These are phyloP conservation scores for Ogataea philodendri DNA, from an alignment of 805 yeast species.

Conservation along the genomic window DNA sequence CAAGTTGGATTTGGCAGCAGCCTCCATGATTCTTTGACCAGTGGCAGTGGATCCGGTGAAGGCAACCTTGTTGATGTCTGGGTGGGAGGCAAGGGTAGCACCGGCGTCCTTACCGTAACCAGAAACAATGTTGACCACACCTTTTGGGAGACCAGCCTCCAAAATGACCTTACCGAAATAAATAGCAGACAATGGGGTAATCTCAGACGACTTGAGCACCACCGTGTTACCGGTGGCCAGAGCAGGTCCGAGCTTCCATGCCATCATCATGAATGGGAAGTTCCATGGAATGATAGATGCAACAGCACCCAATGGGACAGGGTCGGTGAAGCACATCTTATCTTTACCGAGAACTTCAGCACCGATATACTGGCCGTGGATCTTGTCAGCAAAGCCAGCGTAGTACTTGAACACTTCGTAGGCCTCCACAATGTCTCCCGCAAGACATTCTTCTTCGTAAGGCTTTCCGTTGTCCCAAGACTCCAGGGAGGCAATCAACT, in stretches of 20 bases:
- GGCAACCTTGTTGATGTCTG: constrained; percentile 65
- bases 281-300: constrained; percentile 85
- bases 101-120: constrained; percentile 75
- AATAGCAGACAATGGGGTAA: constrained; percentile 71
- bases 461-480: constrained; percentile 61
- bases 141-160: constrained; percentile 72
- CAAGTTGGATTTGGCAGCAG: constrained; percentile 56
- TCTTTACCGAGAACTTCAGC: constrained; percentile 33
- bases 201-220: constrained; percentile 70
- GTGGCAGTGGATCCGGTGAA: constrained; percentile 80
- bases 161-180: constrained; percentile 59
- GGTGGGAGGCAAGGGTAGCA: constrained; percentile 62
- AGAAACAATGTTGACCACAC: constrained; percentile 70
- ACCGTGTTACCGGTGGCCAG: constrained; percentile 72
- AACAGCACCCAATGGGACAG: constrained; percentile 68
- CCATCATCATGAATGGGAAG: constrained; percentile 73
- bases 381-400: constrained; percentile 81
- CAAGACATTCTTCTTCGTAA: constrained; percentile 44
- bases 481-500: constrained; percentile 52
- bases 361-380: constrained; percentile 57
- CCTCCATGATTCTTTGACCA: constrained; percentile 67
- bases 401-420: constrained; percentile 54
- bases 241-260: constrained; percentile 80
- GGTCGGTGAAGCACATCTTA: constrained; percentile 52
- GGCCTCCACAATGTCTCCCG: constrained; percentile 32